A percentile compares a stretch with the other conserved stretches of the same genome.
phyloP scores from a whole-genome alignment of 2,329 filamentous ascomycete genomes.

The Fusarium annulatum region DNA sequence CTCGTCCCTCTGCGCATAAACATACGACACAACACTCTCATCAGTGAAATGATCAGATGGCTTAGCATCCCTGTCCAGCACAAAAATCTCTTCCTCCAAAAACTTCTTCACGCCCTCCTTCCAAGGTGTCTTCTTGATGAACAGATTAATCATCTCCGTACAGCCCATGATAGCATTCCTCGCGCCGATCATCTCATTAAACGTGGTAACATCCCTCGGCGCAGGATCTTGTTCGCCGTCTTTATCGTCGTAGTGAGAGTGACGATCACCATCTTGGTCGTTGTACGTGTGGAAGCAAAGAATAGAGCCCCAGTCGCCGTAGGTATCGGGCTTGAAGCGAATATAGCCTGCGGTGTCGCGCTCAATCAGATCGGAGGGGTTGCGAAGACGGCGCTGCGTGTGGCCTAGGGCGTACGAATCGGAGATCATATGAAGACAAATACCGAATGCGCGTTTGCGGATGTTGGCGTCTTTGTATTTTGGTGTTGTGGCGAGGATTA shows the following conservation, averaged over 20 bases:
- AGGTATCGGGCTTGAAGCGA: slow-evolving; percentile 19
- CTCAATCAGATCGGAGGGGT: slow-evolving; percentile 4
- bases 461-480: slow-evolving; percentile 19
- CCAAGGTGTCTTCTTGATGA: slow-evolving; percentile 14
- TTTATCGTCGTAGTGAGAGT: slow-evolving; percentile 24
- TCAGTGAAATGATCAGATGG: slow-evolving; percentile 27
- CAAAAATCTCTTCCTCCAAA: slow-evolving; percentile 16
- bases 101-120: slow-evolving; percentile 14
- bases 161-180: slow-evolving; percentile 16
- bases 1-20: neutral
- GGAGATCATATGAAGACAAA: slow-evolving; percentile 30
- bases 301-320: slow-evolving; percentile 18
- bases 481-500: slow-evolving; percentile 25
- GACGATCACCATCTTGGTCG: slow-evolving; percentile 17
- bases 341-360: slow-evolving; percentile 22
- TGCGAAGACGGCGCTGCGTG: slow-evolving; percentile 14
- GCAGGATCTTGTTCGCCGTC: slow-evolving; percentile 6
- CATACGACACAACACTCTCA: slow-evolving; percentile 11
- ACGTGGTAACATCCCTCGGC: slow-evolving; percentile 11
- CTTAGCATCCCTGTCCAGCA: neutral
- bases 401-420: slow-evolving; percentile 33
- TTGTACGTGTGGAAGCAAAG: slow-evolving; percentile 24
- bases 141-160: slow-evolving; percentile 14
- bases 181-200: slow-evolving; percentile 21
- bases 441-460: slow-evolving; percentile 15